Evolutionary conservation across 345 rosid species (phyloP).

Genomic region (Gossypium thurberi): DNA sequence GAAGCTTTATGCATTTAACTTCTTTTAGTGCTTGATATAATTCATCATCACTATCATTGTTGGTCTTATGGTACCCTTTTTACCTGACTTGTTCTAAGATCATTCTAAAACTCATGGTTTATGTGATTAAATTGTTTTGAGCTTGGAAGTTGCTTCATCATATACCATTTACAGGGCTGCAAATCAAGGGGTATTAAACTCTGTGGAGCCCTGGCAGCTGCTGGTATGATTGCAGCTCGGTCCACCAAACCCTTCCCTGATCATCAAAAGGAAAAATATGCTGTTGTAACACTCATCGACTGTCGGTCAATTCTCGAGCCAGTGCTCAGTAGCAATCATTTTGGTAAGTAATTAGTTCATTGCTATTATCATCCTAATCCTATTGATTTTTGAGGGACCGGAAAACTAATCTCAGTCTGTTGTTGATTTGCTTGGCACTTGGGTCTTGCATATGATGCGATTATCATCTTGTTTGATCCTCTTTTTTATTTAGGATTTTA

Average conservation of each 20-base stretch:
- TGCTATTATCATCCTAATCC: not conserved
- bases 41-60: not conserved
- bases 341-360: conserved; percentile 5
- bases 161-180: conserved; percentile 40
- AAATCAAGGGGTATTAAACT: conserved; percentile 53
- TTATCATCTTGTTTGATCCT: not conserved
- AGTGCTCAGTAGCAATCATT: conserved; percentile 9
- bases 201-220: conserved; percentile 52
- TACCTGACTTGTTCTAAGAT: not conserved
- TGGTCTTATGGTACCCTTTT: not conserved
- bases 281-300: conserved; percentile 35
- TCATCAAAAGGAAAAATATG: conserved; percentile 43
- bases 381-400: not conserved
- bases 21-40: not conserved
- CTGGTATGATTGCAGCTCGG: conserved; percentile 56
- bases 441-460: not conserved
- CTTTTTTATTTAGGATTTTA: conserved; percentile 49
- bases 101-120: not conserved
- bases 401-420: too few species aligned
- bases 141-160: not conserved
- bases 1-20: not conserved
- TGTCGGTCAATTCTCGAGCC: conserved; percentile 15
- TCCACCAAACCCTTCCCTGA: conserved; percentile 21
- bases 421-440: not conserved
- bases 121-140: not conserved